Base-by-base conservation (phyloP, 1,284 basidiomycete species). In the Cutaneotrichosporon sp. region DNA sequence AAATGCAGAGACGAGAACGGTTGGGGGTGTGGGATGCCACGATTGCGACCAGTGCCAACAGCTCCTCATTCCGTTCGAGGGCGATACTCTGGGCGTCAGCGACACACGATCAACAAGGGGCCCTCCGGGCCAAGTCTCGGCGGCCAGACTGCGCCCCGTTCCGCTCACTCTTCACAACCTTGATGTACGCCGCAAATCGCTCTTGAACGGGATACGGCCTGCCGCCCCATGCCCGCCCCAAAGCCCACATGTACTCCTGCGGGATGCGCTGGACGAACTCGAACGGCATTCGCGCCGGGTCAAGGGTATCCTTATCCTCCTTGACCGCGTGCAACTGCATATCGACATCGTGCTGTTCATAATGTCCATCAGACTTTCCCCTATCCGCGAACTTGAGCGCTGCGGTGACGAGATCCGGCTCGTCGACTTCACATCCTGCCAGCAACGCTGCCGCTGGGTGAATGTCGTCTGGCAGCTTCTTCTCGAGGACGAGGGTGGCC, bases 261-360 rank as follows among this genome's bases (percentile, higher is more conserved):
- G 46, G 46, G 16, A 47, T 47, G 5, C 42, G 27, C 19, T 29
- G 29, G 5, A 22, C 19, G 12, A 44, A 44, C 42, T 44, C 42
- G 42, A 44, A 44, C 10, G 42, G 42, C 42, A 44, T 44, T 11
- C 42, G 42, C 12, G 42, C 42, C 19, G 42, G 42, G 19, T 44
- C 42, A 10, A 44, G 29, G 2, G 42, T 44, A 16, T 44, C 42
- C 12, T 22, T 19, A 20, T 44, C 42, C 29, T 44, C 42, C 42
- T 44, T 44, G 19, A 9, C 11, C 19, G 42, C 29, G 3, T 31
- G 27, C 10, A 33, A 19, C 20, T 29, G 9, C 10, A 11, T 4
- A 12, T 32, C 42, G 7, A 44, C 42, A 27, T 44, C 42, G 19
- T 44, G 42, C 11, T 29, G 27, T 29, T 44, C 42, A 44, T 44